These are phyloP conservation scores for Stentor roeselii DNA, from an alignment of 73 alveolate species.

Conservation along the genomic window DNA sequence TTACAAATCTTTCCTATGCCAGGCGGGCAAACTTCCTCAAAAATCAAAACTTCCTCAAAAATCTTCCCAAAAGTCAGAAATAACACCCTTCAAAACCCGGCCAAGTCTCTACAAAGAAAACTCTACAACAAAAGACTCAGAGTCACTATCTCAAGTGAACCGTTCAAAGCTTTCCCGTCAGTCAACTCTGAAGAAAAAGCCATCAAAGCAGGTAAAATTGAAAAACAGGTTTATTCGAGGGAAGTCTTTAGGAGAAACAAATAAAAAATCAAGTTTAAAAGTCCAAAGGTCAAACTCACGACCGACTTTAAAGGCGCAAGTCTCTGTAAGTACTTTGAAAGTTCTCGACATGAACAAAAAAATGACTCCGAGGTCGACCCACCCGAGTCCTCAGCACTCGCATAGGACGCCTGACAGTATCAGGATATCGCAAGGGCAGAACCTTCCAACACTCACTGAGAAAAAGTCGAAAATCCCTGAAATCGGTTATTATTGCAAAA, in stretches of 20 bases:
- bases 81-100: not conserved
- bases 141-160: not conserved
- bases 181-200: not conserved
- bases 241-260: not conserved
- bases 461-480: constrained; percentile 6
- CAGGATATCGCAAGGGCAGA: not conserved
- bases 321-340: not conserved
- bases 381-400: not conserved
- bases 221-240: not conserved
- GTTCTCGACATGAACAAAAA: not conserved
- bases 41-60: not conserved
- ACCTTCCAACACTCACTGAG: not conserved
- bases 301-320: too few relatives aligned
- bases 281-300: not conserved
- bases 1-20: not conserved
- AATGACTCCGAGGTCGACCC: not conserved
- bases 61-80: not conserved
- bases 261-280: not conserved
- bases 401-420: not conserved
- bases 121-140: not conserved
- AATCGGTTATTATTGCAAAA: not conserved
- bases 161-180: not conserved
- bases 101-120: not conserved
- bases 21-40: not conserved
- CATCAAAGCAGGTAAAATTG: not conserved